These are phyloP conservation scores for Anisodus acutangulus DNA, from an alignment of 257 asterid genomes.

Conservation along the genomic window DNA sequence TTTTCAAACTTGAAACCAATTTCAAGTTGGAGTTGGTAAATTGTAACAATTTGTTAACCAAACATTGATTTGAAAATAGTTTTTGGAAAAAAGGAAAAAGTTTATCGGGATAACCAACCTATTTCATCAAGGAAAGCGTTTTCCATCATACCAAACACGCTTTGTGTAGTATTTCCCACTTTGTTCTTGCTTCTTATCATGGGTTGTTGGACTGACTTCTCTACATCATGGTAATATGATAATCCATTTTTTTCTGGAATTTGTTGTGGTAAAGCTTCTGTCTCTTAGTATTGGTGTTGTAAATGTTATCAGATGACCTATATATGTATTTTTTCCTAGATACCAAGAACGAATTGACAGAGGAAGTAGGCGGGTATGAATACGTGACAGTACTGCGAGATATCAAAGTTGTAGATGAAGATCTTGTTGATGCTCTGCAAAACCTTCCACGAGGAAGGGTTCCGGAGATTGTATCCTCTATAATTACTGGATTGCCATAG, in stretches of 20 bases:
- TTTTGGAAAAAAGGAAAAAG: too few species aligned
- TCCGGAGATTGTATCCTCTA: constrained; percentile 91
- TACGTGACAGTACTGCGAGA: constrained; percentile 73
- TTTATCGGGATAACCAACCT: background rate
- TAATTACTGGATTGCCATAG: background rate
- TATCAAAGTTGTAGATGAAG: constrained; percentile 86
- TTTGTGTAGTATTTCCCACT: background rate
- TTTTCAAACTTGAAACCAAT: too few species aligned
- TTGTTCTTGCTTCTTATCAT: background rate
- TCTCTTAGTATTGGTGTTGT: background rate
- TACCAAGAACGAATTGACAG: constrained; percentile 75
- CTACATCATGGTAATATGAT: background rate
- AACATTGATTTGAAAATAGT: too few species aligned
- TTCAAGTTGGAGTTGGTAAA: too few species aligned
- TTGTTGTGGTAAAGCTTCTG: background rate
- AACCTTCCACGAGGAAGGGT: constrained; percentile 80
- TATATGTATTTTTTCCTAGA: constrained; percentile 55
- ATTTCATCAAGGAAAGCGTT: background rate
- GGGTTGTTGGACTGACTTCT: background rate
- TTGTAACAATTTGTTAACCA: too few species aligned
- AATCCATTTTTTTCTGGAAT: background rate
- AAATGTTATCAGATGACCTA: constrained; percentile 11
- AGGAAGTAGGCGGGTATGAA: constrained; percentile 94
- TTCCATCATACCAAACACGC: background rate
- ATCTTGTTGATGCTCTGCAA: constrained; percentile 69